Evolutionary conservation across 1,284 basidiomycete species (phyloP), one percentile per base, ranked within the genome.

Genomic region (Leccinum pachyderme): DNA sequence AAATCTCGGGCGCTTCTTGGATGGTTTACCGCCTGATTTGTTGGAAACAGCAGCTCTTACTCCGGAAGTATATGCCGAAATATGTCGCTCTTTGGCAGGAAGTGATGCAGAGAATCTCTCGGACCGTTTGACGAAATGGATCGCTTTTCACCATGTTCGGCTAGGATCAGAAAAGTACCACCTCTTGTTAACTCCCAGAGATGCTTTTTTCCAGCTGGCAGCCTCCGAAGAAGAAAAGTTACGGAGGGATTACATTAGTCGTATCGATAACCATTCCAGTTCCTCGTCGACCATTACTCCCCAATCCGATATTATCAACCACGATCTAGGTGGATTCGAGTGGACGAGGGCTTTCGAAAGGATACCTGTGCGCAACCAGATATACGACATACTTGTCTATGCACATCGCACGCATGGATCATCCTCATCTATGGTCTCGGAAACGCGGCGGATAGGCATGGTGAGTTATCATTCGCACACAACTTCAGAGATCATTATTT

Each of bases 371-470:
- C 80, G 80, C 53, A 72, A 77, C 27, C 86, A 88, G 64, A 79
- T 88, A 57, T 88, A 84, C 57, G 86, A 88, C 63, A 76, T 86
- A 55, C 70, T 88, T 41, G 82, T 81, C 25, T 88, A 83, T 63
- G 81, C 82, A 4, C 86, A 88, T 62, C 75, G 83, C 25, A 74
- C 75, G 15, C 86, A 88, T 62, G 75, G 74, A 13, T 74, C 78
- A 12, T 72, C 84, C 7, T 61, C 76, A 7, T 73, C 73, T 13
- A 86, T 86, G 77, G 70, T 87, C 47, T 72, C 73, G 56, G 82
- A 84, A 66, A 73, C 79, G 35, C 75, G 78, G 53, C 73, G 77
- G 54, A 75, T 84, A 18, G 82, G 83, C 57, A 79, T 87, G 57
- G 86, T 88, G 63, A 71, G 84, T 75, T 18, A 13, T 54, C 28